Conservation (phyloP, 306 rosid species). For the Begonia fuchsioides region DNA sequence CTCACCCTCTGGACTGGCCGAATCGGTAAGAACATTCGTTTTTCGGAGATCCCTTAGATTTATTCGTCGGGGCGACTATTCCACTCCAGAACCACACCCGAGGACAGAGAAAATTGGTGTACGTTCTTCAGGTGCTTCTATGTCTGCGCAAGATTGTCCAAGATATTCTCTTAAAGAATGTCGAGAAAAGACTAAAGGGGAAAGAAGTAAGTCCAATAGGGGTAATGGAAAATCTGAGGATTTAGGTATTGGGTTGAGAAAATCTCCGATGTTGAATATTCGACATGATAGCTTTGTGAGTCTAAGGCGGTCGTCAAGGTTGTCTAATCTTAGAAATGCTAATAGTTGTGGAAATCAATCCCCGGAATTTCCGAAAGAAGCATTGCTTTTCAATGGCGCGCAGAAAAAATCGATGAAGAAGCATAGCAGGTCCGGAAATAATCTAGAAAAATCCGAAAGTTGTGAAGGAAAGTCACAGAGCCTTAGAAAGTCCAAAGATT, state of each 20-base stretch:
- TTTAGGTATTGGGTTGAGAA: conserved; percentile 8
- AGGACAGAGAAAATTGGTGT: conserved; percentile 9
- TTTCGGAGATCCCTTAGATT: conserved; percentile 40
- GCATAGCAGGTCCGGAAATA: conserved; percentile 10
- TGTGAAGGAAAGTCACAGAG: conserved; percentile 7
- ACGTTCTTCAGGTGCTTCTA: background rate
- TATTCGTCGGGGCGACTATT: conserved; percentile 5
- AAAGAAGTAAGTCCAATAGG: conserved; percentile 1
- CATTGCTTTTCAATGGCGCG: background rate
- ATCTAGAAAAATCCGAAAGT: conserved; percentile 4
- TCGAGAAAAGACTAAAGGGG: conserved; percentile 6
- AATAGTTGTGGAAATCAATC: background rate
- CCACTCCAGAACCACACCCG: conserved; percentile 7
- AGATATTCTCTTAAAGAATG: conserved; percentile 1
- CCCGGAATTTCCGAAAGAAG: conserved; percentile 7
- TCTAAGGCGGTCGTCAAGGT: conserved; percentile 35
- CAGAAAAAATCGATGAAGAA: background rate
- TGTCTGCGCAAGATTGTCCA: background rate
- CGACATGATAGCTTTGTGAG: conserved; percentile 7
- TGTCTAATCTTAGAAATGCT: conserved; percentile 3
- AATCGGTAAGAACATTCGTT: background rate
- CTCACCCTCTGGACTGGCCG: background rate
- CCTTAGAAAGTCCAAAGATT: conserved; percentile 14
- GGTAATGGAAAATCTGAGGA: conserved; percentile 4
- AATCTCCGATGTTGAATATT: conserved; percentile 17